Base-by-base conservation (phyloP, 345 rosid species). In the Litchi chinensis region DNA sequence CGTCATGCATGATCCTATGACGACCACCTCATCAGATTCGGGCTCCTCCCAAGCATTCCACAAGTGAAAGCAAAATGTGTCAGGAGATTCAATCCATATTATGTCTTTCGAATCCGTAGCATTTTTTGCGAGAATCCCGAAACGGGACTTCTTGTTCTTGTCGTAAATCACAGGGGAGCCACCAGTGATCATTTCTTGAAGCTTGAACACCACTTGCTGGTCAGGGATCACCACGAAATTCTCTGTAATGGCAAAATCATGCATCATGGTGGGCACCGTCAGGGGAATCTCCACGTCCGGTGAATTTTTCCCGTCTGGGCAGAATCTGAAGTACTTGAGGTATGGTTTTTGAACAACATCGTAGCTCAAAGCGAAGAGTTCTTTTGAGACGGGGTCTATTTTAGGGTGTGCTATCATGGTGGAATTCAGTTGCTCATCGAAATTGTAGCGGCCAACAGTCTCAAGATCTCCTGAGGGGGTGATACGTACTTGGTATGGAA, bases 1-100 rank as follows among this genome's bases (percentile, higher is more conserved):
- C n/a, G 99, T 92, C 98, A 95, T 95, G 83, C 98, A 93, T 15
- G 99, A 95, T 40, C 99, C 98, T 50, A 95, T 92, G 73, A 95
- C 98, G 22, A 95, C 97, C 4, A 92, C 86, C 59, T 95, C 99
- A 26, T 93, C 89, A 7, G 91, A 77, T 70, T 93, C 99, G 43
- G 88, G 89, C 69, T 91, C 93, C 39, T 95, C 99, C 99, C 99
- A 95, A 16, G 99, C 98, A 56, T 95, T 95, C 99, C 99, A 95
- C 0, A 95, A 76, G 69, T 95, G 99, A 80, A 95, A 95, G 74
- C 98, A 95, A 78, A 95, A 95, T 32, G 96, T 90, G 0, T 89
- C 95, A 19, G 93, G 92, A 7, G 89, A 93, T 57, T 92, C 98
- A 0, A 95, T 77, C 99, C 99, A 95, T 5, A 88, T 77, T 59